Base-by-base conservation (phyloP, 495 filamentous ascomycete genomes). In the Talaromyces thailandensis region DNA sequence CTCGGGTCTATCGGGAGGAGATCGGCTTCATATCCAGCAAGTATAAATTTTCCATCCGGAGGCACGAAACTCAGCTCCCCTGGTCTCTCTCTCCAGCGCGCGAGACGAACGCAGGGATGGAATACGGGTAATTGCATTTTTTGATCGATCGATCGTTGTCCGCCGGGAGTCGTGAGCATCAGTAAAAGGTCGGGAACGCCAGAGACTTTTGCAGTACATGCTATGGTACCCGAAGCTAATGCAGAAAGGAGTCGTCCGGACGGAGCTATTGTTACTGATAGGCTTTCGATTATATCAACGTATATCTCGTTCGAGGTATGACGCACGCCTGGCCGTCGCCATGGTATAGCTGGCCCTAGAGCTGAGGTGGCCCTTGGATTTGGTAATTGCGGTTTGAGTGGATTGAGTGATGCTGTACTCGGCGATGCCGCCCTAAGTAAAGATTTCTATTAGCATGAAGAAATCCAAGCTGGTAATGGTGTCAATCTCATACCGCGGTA, bases 281-380 rank as follows among this genome's bases (percentile, higher is more conserved):
- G 81, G 4, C 90, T 89, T 76, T 99, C 94, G 51, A 99, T 83
- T 2, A 99, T 83, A 72, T 99, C 94, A 45, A 96, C 94, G 72
- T 99, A 98, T 35, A 99, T 83, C 73, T 98, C 93, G 74, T 97
- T 98, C 56, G 89, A 93, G 6, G 93, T 98, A 72, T 99, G 95
- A 8, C 92, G 86, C 61, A 99, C 94, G 68, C 94, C 95, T 37
- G 92, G 83, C 31, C 92, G 83, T 53, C 94, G 84, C 94, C 94
- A 99, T 6, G 92, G 92, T 58, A 90, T 87, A 11, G 86, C 79
- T 55, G 79, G 81, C 48, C 81, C 81, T 45, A 72, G 74, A 14
- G 71, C 66, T 45, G 71, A 71, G 35, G 70, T 74, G 32, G 76
- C 66, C 29, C 73, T 67, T 0, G 59, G 6, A 51, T 48, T 51